Base-by-base conservation (phyloP, 495 filamentous ascomycete species). In the Penicillium atrosanguineum region DNA sequence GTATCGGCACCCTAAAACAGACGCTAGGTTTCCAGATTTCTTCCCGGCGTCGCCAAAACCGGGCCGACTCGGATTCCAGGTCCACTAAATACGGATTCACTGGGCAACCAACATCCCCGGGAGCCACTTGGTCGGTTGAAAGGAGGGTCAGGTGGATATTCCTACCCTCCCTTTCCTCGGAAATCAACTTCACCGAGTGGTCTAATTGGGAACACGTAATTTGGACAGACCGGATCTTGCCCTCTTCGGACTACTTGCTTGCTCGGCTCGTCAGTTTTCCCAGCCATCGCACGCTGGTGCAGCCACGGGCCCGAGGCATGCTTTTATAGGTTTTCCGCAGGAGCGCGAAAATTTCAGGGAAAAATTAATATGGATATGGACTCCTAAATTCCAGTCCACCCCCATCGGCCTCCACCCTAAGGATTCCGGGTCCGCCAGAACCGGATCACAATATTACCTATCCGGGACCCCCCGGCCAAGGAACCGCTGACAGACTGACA, bases 1-100 rank as follows among this genome's bases (percentile, higher is more conserved):
- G 14, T 2, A 12, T 59, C 52, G 46, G 62, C 28, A 15, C 47
- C 45, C 52, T 29, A 14, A 26, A 60, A 52, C 28, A 37, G 37
- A 56, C 16, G n/a, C 18, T 39, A 48, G 31, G 31, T 55, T 56
- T 55, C 58, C 57, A 56, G 56, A 64, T 59, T 50, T 6, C 28
- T 58, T 67, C 62, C 61, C 64, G 64, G 61, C 53, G 58, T 53
- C 46, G 37, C 50, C 61, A 50, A 64, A 65, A 62, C 54, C 64
- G 64, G 64, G 61, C 64, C 64, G 64, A 67, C 43, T 67, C 64
- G 64, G 64, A 67, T 65, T 67, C 53, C 59, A 60, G 56, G 40
- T 56, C 62, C 62, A 67, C 64, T 56, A 67, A 41, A 52, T 38
- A 50, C 41, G 40, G 50, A 51, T 42, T 62, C 45, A 67, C 64